Base-by-base conservation (phyloP, 2,329 filamentous ascomycete genomes). In the Lasiodiplodia hormozganensis region DNA sequence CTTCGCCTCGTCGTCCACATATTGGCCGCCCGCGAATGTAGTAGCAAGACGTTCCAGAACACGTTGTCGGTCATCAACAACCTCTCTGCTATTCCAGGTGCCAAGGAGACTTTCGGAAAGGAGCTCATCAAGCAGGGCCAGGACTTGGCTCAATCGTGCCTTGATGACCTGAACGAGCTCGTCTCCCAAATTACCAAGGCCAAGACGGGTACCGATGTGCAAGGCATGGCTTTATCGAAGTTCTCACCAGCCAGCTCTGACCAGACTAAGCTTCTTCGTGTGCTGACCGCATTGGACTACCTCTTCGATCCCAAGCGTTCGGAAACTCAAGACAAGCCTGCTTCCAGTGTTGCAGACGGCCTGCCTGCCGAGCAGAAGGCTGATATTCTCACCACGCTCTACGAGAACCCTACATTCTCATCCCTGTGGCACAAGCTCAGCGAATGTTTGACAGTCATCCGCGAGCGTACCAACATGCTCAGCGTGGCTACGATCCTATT, bases 41-140 rank as follows among this genome's bases (percentile, higher is more conserved):
- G 93, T 76, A 94, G 93, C 71, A 97, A 97, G 84, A 98, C 96
- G 0, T 99, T 99, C 86, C 92, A 96, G 77, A 96, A 98, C 79
- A 98, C 96, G 0, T 87, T 99, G 66, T 96, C 95, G 18, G 96
- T 96, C n/a, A 97, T 99, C 84, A 98, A 97, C 83, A 97, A 98
- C 76, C 86, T 99, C 53, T 98, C 94, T 5, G 90, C 92, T 49
- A 96, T 99, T 70, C 94, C 95, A 18, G 93, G 92, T 14, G 94
- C 95, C 21, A 96, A 96, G 80, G 88, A 92, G 65, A 86, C 93
- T 12, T 98, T 99, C 78, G 96, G 96, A n/a, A 90, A 92, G 73
- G 95, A 99, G 80, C 86, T 99, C 62, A 92, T 97, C 69, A 87
- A 88, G 60, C 95, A 97, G 80, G 94, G 96, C 60, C 92, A 95